These are phyloP conservation scores for Cucurbita pepo DNA, from an alignment of 306 rosid species.

Conservation along the genomic window DNA sequence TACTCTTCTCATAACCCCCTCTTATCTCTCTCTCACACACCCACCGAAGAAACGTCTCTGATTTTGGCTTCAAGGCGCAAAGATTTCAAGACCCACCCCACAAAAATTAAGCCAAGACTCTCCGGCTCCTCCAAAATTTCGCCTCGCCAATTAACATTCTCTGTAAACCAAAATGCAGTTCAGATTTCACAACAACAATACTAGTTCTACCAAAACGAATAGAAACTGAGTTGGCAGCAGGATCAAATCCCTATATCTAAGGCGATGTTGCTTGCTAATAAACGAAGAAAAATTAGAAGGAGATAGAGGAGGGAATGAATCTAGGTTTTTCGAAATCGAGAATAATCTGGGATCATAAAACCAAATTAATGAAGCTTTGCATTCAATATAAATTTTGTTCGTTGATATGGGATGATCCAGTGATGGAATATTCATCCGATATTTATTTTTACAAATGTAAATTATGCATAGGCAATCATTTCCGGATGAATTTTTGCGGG, in stretches of 20 bases:
- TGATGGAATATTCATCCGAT: conserved; percentile 12
- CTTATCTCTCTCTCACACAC: conserved; percentile 13
- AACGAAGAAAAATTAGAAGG: neutral
- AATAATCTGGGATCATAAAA: conserved; percentile 38
- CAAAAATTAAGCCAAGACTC: conserved; percentile 13
- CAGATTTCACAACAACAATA: conserved; percentile 1
- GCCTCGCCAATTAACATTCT: neutral
- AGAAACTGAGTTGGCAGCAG: neutral
- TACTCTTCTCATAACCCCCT: conserved; percentile 33
- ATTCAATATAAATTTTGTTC: neutral
- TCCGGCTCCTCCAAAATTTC: conserved; percentile 8
- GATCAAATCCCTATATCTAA: neutral
- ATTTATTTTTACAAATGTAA: conserved; percentile 8
- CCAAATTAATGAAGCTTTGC: neutral
- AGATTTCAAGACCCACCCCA: conserved; percentile 15
- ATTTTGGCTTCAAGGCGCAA: neutral
- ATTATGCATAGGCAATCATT: neutral
- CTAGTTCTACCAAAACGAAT: conserved; percentile 10
- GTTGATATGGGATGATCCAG: conserved; percentile 23
- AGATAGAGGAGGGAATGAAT: conserved; percentile 13
- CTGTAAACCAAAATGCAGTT: conserved; percentile 20
- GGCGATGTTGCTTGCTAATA: neutral
- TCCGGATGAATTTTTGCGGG: too few relatives aligned
- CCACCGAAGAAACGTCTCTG: neutral
- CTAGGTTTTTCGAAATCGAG: conserved; percentile 23